These are phyloP conservation scores for Aspergillus sojae DNA, from an alignment of 2,329 filamentous ascomycete species.

Conservation along the genomic window DNA sequence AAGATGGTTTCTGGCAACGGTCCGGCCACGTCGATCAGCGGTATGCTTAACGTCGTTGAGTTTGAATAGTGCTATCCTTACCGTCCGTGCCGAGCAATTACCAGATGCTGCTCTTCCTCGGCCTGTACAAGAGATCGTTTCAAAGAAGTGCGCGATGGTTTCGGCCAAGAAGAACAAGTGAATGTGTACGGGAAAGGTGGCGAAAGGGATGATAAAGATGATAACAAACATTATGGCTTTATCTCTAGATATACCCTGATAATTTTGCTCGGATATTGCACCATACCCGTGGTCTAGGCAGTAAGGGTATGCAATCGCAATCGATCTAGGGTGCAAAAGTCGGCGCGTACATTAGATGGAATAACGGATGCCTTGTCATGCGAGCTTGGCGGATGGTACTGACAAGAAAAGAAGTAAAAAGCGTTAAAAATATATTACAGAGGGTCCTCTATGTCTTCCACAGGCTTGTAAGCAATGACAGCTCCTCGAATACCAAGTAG, in stretches of 20 bases:
- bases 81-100: background rate
- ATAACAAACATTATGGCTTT: background rate
- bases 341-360: background rate
- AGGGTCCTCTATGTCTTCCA: background rate
- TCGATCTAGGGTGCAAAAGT: background rate
- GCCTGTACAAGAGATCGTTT: background rate
- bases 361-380: background rate
- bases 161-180: background rate
- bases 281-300: background rate
- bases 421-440: background rate
- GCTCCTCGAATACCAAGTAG: background rate
- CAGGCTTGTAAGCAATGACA: background rate
- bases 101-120: background rate
- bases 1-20: background rate
- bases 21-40: background rate
- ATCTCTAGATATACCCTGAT: background rate
- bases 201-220: background rate
- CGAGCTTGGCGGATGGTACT: background rate
- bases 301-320: background rate
- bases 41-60: background rate
- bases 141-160: background rate
- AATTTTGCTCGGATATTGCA: background rate
- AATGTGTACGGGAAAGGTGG: background rate
- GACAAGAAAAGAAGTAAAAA: background rate
- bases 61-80: background rate